Conservation (phyloP, 2,329 filamentous ascomycete species). For the Paracamarosporium sp. region DNA sequence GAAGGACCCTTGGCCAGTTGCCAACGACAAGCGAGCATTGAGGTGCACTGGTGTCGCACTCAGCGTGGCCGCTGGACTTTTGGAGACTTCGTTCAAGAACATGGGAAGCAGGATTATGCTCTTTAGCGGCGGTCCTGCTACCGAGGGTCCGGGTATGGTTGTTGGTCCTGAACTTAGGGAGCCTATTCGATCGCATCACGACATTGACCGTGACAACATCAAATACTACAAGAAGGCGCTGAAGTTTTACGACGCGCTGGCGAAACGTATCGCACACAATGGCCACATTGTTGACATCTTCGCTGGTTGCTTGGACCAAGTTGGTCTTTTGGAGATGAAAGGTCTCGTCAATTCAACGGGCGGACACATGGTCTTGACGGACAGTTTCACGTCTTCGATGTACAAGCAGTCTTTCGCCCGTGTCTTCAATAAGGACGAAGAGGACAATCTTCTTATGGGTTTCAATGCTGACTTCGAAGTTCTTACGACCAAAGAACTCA, state of each 20-base stretch:
- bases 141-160: conserved; percentile 95
- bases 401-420: conserved; percentile 99
- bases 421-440: conserved; percentile 94
- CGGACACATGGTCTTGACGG: conserved; percentile 96
- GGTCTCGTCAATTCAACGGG: conserved; percentile 94
- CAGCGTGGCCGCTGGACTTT: conserved; percentile 88
- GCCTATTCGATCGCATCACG: conserved; percentile 96
- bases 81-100: conserved; percentile 96
- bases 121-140: conserved; percentile 92
- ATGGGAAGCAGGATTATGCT: conserved; percentile 95
- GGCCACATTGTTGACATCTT: conserved; percentile 98
- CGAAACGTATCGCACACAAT: conserved; percentile 94
- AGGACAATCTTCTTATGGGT: conserved; percentile 95
- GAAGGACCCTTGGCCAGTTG: conserved; percentile 96
- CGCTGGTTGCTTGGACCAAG: conserved; percentile 95
- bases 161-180: conserved; percentile 95
- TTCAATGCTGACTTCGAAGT: conserved; percentile 98
- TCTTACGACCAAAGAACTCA: conserved; percentile 95
- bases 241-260: conserved; percentile 96
- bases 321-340: conserved; percentile 98
- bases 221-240: conserved; percentile 99
- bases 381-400: conserved; percentile 98
- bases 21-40: conserved; percentile 87
- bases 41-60: conserved; percentile 96
- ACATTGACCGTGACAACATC: conserved; percentile 98